Percentiles rank a stretch among this genome's conserved stretches.
phyloP scores from a whole-genome alignment of 2,329 filamentous ascomycete genomes.

The Cladosporium sp. region DNA sequence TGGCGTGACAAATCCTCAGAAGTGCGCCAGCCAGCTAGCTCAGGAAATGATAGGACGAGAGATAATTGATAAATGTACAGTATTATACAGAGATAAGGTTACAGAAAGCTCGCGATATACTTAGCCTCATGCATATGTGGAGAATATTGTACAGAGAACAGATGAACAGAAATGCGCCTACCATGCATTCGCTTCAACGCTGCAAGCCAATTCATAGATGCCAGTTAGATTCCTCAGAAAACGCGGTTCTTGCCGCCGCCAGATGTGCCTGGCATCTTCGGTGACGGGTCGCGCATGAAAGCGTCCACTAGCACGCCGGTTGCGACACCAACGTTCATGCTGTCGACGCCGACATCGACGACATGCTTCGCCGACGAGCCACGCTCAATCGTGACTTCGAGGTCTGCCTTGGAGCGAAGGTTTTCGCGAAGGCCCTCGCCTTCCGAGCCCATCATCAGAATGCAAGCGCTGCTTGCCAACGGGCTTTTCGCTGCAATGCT shows the following conservation, averaged over 20 bases:
- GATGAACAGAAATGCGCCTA: conserved; percentile 8
- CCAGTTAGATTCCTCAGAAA: conserved; percentile 2
- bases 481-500: conserved; percentile 29
- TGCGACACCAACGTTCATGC: conserved; percentile 90
- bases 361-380: conserved; percentile 20
- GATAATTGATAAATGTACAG: background rate
- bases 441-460: conserved; percentile 83
- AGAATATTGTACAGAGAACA: background rate
- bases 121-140: background rate
- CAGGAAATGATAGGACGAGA: background rate
- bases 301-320: conserved; percentile 73
- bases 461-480: conserved; percentile 59
- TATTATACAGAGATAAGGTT: conserved; percentile 1
- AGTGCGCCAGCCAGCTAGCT: background rate
- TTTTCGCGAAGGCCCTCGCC: conserved; percentile 69
- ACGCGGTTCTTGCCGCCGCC: background rate
- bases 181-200: conserved; percentile 13
- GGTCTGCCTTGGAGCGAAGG: conserved; percentile 67
- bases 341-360: conserved; percentile 69
- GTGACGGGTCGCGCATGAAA: conserved; percentile 47
- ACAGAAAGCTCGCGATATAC: conserved; percentile 5
- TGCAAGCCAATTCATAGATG: background rate
- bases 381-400: conserved; percentile 59
- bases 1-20: background rate
- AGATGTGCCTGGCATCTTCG: background rate